Percentiles rank a stretch among this genome's conserved stretches.
These are phyloP conservation scores for Aspergillus piperis DNA, from an alignment of 2,329 filamentous ascomycete genomes.

Conservation along the genomic window DNA sequence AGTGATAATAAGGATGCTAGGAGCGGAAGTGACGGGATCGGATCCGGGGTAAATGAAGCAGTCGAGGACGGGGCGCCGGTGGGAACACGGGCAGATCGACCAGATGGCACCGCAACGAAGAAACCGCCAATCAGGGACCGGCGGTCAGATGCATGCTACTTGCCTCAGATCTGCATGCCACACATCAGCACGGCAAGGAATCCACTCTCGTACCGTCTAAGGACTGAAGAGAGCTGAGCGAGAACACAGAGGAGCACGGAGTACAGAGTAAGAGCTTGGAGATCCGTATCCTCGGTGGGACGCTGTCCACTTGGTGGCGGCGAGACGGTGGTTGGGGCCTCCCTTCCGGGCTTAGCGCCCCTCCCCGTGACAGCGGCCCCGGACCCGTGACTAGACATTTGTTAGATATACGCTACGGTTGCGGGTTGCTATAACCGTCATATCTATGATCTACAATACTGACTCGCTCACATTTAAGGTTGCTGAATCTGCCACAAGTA, in stretches of 20 bases:
- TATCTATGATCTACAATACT: too few species aligned
- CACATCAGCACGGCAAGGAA: not conserved
- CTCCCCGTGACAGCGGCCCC: not conserved
- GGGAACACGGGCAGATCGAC: conserved; percentile 16
- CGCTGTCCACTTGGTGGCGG: not conserved
- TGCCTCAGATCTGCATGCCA: not conserved
- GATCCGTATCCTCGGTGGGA: not conserved
- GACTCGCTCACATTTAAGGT: too few species aligned
- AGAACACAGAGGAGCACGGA: not conserved
- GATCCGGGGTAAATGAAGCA: conserved; percentile 16
- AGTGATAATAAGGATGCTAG: conserved; percentile 1
- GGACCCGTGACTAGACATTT: not conserved
- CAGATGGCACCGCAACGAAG: conserved; percentile 9
- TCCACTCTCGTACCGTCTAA: not conserved
- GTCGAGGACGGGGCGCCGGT: conserved; percentile 7
- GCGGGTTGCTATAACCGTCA: too few species aligned
- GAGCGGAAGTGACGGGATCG: conserved; percentile 14
- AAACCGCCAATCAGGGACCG: conserved; percentile 18
- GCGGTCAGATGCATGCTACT: conserved; percentile 6
- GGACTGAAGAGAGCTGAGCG: not conserved
- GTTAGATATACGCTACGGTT: not conserved
- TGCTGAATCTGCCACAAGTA: too few species aligned
- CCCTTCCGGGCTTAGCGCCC: not conserved
- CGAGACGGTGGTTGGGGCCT: not conserved
- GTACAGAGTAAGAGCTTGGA: not conserved